phyloP scores from a whole-genome alignment of 2,329 filamentous ascomycete species.

The Raffaelea arxii region DNA sequence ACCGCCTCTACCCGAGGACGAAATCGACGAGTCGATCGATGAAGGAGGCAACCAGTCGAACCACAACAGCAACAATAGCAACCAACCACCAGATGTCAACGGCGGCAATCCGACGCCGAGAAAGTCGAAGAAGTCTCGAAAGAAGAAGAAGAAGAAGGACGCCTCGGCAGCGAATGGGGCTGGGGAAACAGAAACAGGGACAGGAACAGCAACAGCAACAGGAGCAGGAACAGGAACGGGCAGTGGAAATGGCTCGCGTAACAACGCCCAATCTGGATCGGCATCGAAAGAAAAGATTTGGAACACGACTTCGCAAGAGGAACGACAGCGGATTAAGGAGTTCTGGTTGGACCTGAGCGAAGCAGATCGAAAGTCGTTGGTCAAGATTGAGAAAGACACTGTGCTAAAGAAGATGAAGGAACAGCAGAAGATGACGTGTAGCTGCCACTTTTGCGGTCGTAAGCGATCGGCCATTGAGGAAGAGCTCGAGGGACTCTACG shows the following conservation, averaged over 20 bases:
- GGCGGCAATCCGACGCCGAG: slow-evolving; percentile 17
- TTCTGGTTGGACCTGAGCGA: slow-evolving; percentile 95
- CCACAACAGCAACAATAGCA: slow-evolving; percentile 27
- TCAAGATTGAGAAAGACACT: slow-evolving; percentile 98
- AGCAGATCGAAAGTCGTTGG: slow-evolving; percentile 85
- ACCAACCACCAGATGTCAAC: slow-evolving; percentile 20
- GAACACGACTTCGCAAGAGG: slow-evolving; percentile 91
- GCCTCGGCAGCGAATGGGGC: not conserved
- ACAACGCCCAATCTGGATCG: slow-evolving; percentile 4
- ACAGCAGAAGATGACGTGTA: slow-evolving; percentile 98
- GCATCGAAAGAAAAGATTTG: slow-evolving; percentile 79
- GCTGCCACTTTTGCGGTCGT: slow-evolving; percentile 90
- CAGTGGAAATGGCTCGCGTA: too few relatives aligned
- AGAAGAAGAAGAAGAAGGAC: slow-evolving; percentile 53
- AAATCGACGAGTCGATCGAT: slow-evolving; percentile 48
- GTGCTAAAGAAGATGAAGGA: slow-evolving; percentile 99
- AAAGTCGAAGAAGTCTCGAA: slow-evolving; percentile 53
- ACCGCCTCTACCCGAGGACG: slow-evolving; percentile 33
- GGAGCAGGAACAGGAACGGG: too few relatives aligned
- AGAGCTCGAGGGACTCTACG: slow-evolving; percentile 92
- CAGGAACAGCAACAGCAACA: slow-evolving; percentile 4
- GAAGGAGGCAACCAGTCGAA: slow-evolving; percentile 28
- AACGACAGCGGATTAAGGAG: slow-evolving; percentile 93
- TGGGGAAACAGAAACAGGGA: slow-evolving; percentile 17
- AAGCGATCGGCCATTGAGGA: slow-evolving; percentile 97